These are phyloP conservation scores for Fusarium penzigii DNA, from an alignment of 2,329 filamentous ascomycete genomes.

Conservation along the genomic window DNA sequence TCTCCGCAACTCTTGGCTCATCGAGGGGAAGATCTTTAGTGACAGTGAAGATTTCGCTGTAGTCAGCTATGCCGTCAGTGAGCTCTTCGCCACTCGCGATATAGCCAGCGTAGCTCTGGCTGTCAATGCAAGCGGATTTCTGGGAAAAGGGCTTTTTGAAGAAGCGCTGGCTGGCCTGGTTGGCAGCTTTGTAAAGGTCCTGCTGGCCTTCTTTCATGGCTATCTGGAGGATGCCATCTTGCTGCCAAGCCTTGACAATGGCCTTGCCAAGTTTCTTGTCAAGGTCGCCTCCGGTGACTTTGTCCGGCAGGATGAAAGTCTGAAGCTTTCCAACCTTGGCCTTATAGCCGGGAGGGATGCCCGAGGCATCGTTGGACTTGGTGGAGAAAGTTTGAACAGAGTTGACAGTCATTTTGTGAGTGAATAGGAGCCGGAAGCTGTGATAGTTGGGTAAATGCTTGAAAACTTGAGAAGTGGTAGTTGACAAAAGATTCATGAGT, in stretches of 20 bases:
- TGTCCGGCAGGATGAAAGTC: slow-evolving; percentile 44
- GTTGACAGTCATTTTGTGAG: background rate
- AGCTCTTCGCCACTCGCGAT: slow-evolving; percentile 52
- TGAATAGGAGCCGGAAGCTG: background rate
- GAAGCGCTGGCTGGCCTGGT: slow-evolving; percentile 40
- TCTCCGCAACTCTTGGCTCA: slow-evolving; percentile 40
- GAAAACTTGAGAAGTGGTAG: no score
- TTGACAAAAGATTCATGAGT: no score
- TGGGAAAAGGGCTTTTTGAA: slow-evolving; percentile 37
- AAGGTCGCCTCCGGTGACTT: slow-evolving; percentile 34
- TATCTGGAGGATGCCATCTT: slow-evolving; percentile 50
- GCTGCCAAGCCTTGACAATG: slow-evolving; percentile 44
- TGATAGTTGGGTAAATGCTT: background rate
- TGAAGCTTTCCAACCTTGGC: slow-evolving; percentile 34
- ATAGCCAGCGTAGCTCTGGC: slow-evolving; percentile 49
- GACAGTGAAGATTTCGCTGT: slow-evolving; percentile 54
- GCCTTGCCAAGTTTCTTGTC: slow-evolving; percentile 41
- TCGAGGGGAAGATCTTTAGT: slow-evolving; percentile 45
- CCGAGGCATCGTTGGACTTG: slow-evolving; percentile 2
- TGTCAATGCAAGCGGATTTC: slow-evolving; percentile 46
- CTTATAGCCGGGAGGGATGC: slow-evolving; percentile 30
- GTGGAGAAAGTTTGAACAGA: background rate
- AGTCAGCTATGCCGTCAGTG: slow-evolving; percentile 50
- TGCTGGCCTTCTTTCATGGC: slow-evolving; percentile 39
- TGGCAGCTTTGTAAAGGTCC: slow-evolving; percentile 38